Conservation (phyloP, 2,329 filamentous ascomycete genomes). For the Trichoderma brevicompactum region DNA sequence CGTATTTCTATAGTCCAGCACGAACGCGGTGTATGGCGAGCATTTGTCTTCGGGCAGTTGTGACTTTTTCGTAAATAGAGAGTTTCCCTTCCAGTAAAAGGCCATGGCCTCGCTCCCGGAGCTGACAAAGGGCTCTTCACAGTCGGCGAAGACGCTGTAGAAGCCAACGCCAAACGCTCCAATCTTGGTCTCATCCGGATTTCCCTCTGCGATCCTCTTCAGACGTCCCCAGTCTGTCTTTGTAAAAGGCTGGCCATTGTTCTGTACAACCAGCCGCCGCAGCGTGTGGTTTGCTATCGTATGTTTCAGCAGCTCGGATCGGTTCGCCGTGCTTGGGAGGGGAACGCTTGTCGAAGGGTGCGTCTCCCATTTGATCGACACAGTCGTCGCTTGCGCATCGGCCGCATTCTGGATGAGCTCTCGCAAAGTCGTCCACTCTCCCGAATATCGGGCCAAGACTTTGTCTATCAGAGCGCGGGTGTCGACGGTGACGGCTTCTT, state of each 20-base stretch:
- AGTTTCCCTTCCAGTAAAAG: conserved; percentile 99
- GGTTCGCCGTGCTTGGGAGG: conserved; percentile 65
- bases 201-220: conserved; percentile 98
- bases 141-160: conserved; percentile 98
- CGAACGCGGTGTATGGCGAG: conserved; percentile 81
- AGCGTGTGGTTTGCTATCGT: conserved; percentile 83
- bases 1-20: conserved; percentile 89
- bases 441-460: conserved; percentile 92
- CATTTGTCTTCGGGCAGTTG: conserved; percentile 70
- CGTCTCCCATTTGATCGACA: conserved; percentile 91
- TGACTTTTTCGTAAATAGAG: conserved; percentile 87
- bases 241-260: conserved; percentile 86
- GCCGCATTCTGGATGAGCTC: conserved; percentile 99
- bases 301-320: conserved; percentile 78
- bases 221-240: conserved; percentile 90
- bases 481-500: conserved; percentile 97
- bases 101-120: conserved; percentile 94
- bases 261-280: conserved; percentile 84
- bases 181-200: conserved; percentile 98
- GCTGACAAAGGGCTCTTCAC: conserved; percentile 95
- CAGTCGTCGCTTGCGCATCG: conserved; percentile 87
- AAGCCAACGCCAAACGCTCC: conserved; percentile 98
- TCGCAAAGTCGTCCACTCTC: conserved; percentile 88
- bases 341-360: conserved; percentile 79
- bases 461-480: conserved; percentile 97